These are phyloP conservation scores for Salicornia ramosissima DNA, from an alignment of 148 eudicot genomes.

Conservation along the genomic window DNA sequence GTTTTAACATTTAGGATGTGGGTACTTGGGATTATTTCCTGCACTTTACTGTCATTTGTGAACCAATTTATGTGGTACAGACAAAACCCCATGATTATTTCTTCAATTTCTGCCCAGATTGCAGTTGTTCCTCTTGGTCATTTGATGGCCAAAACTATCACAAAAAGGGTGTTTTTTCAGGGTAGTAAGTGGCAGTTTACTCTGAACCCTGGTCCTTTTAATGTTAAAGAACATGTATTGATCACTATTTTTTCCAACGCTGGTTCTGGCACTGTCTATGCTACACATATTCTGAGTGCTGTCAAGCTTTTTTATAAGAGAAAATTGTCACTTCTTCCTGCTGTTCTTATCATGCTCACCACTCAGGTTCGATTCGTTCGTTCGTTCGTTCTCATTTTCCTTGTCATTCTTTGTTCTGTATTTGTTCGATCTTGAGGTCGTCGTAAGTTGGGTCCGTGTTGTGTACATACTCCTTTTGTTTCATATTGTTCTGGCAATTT, in stretches of 20 bases:
- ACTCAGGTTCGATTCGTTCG: conserved; percentile 80
- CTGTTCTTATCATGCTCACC: conserved; percentile 66
- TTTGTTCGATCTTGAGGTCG: background rate
- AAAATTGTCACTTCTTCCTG: conserved; percentile 51
- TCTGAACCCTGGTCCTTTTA: conserved; percentile 80
- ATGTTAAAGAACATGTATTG: conserved; percentile 80
- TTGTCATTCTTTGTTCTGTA: background rate
- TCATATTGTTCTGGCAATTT: no score
- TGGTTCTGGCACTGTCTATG: conserved; percentile 78
- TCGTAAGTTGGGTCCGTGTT: no score
- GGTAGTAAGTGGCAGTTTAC: conserved; percentile 54
- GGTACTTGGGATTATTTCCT: conserved; percentile 56
- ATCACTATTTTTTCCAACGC: conserved; percentile 84
- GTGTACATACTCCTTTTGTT: no score
- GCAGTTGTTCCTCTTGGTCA: conserved; percentile 79
- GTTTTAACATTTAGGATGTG: conserved; percentile 80
- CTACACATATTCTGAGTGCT: conserved; percentile 64
- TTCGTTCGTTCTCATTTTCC: background rate
- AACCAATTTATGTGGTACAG: conserved; percentile 92
- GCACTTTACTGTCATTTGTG: conserved; percentile 47
- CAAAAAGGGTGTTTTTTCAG: conserved; percentile 52
- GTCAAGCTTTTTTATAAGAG: conserved; percentile 67
- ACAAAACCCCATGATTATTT: conserved; percentile 50
- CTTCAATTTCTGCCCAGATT: conserved; percentile 63
- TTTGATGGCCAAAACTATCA: conserved; percentile 60